Conservation (phyloP, 805 yeast species). For the Saccharomycopsis synnaedendra region DNA sequence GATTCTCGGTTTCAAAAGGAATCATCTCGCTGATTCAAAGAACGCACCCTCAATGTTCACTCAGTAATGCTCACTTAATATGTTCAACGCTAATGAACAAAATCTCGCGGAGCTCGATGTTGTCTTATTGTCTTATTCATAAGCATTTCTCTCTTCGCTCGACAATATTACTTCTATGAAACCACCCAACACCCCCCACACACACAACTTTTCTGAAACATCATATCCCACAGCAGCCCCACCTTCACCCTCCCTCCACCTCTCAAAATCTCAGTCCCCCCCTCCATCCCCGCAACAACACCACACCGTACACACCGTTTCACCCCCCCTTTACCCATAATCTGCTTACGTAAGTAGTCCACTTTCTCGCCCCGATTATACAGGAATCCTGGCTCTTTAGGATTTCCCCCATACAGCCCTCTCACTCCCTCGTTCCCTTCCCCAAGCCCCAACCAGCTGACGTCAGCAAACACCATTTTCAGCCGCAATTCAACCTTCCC, state of each 20-base stretch:
- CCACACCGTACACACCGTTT: constrained; percentile 16
- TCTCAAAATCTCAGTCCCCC: background rate
- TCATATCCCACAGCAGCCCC: constrained; percentile 12
- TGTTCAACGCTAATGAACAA: no score
- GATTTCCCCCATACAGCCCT: background rate
- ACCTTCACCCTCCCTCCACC: background rate
- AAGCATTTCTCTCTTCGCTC: background rate
- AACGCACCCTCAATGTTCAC: no score
- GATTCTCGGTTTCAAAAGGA: no score
- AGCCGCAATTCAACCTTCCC: constrained; percentile 4
- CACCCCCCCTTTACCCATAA: constrained; percentile 1
- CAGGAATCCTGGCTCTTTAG: background rate
- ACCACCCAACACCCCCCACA: constrained; percentile 16
- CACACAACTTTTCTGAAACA: constrained; percentile 11
- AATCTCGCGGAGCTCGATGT: no score
- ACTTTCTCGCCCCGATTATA: constrained; percentile 4
- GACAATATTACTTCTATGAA: background rate
- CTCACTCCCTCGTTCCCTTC: background rate
- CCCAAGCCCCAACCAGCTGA: constrained; percentile 12
- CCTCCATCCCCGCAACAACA: constrained; percentile 8
- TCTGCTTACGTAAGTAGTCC: constrained; percentile 11
- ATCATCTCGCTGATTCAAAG: no score
- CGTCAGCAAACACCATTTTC: constrained; percentile 5
- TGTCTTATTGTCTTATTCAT: background rate
- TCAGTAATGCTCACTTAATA: no score